A percentile compares a stretch with the other conserved stretches of the same genome.
Conservation (phyloP, 768 basidiomycete species). For the Russula sp. region DNA sequence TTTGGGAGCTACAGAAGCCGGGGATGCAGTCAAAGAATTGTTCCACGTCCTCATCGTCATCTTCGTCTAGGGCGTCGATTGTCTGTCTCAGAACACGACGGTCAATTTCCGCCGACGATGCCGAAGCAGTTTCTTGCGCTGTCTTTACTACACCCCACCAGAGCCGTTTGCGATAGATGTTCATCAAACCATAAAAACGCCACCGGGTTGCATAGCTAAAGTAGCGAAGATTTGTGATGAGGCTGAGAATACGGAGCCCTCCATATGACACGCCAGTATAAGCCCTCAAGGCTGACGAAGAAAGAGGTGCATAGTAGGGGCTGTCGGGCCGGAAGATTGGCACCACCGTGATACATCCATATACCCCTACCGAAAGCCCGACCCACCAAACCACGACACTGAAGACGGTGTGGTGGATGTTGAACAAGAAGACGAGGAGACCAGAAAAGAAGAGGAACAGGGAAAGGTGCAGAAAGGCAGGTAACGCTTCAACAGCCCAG, state of each 20-base stretch:
- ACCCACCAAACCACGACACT: too few species aligned
- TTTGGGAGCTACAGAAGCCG: neutral
- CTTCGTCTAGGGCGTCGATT: neutral
- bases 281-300: neutral
- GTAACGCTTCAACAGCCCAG: too few species aligned
- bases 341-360: neutral
- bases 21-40: neutral
- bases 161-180: neutral
- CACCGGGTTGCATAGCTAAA: neutral
- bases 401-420: too few species aligned
- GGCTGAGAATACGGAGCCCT: neutral
- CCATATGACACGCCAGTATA: neutral
- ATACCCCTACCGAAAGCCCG: too few species aligned
- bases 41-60: too few species aligned
- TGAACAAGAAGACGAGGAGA: too few species aligned
- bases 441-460: too few species aligned
- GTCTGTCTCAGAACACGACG: neutral
- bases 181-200: neutral
- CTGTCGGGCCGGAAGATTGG: neutral
- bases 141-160: neutral
- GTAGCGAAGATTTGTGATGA: neutral
- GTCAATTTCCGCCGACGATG: neutral
- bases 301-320: neutral
- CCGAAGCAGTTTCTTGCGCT: neutral
- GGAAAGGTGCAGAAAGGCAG: too few species aligned